phyloP scores from a whole-genome alignment of 2,329 filamentous ascomycete species.

The Pestalotiopsis sp. region DNA sequence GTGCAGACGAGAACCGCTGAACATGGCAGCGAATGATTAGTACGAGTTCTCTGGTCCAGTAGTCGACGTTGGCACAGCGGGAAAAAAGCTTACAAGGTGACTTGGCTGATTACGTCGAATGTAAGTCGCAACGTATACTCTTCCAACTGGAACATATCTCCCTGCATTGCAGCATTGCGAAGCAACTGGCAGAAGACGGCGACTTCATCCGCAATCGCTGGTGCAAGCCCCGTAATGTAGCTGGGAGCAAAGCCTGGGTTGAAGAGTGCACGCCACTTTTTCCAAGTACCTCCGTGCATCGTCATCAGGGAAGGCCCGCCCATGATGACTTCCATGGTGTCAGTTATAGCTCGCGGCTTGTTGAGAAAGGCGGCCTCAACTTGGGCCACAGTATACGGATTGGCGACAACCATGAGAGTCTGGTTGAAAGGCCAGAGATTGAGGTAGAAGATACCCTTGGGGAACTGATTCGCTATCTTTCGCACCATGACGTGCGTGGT shows the following conservation, averaged over 20 bases:
- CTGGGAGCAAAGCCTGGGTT: constrained; percentile 9
- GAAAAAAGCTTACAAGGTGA: constrained; percentile 20
- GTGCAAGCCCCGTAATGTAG: constrained; percentile 6
- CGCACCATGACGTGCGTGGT: not conserved
- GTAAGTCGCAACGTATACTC: constrained; percentile 27
- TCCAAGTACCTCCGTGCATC: constrained; percentile 4
- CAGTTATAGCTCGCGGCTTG: not conserved
- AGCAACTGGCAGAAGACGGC: not conserved
- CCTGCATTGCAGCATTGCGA: not conserved
- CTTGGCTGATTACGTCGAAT: constrained; percentile 25
- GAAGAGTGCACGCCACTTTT: constrained; percentile 7
- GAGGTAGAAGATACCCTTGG: constrained; percentile 7
- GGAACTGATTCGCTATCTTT: not conserved
- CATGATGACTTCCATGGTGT: not conserved
- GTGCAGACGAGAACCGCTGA: constrained; percentile 24
- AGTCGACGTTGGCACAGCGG: not conserved
- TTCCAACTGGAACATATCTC: constrained; percentile 25
- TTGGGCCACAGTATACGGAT: not conserved
- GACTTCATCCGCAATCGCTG: constrained; percentile 6
- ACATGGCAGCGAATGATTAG: not conserved
- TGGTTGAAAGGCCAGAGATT: constrained; percentile 11
- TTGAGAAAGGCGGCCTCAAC: not conserved
- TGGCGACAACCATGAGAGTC: not conserved
- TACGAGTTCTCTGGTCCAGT: not conserved
- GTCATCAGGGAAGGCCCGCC: constrained; percentile 9